These are phyloP conservation scores for Sporothrix brasiliensis DNA, from an alignment of 2,329 filamentous ascomycete species.

Conservation along the genomic window DNA sequence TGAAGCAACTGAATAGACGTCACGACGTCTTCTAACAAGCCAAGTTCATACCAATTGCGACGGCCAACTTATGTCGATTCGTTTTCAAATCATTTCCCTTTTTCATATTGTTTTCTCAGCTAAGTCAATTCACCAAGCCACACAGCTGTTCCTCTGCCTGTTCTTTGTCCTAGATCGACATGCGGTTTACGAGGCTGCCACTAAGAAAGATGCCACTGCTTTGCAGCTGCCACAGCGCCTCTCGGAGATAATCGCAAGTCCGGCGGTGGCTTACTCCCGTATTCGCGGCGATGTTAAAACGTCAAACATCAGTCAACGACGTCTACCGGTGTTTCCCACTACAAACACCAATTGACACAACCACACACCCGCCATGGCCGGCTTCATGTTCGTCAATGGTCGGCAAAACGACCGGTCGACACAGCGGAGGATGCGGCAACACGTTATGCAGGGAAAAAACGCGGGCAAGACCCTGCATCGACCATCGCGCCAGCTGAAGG, in stretches of 20 bases:
- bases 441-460: slow-evolving; percentile 17
- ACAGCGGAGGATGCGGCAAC: slow-evolving; percentile 9
- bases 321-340: too few species aligned
- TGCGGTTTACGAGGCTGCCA: not conserved
- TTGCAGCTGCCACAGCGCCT: not conserved
- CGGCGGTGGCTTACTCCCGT: too few species aligned
- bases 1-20: too few species aligned
- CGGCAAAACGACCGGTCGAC: slow-evolving; percentile 15
- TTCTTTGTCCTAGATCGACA: not conserved
- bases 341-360: not conserved
- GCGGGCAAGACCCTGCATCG: not conserved
- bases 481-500: not conserved
- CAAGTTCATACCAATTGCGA: too few species aligned
- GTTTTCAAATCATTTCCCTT: not conserved
- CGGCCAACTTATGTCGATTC: not conserved
- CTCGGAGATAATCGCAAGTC: not conserved
- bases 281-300: not conserved
- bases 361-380: not conserved
- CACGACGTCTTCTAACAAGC: too few species aligned
- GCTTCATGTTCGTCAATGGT: slow-evolving; percentile 12
- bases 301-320: not conserved
- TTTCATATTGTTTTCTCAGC: not conserved
- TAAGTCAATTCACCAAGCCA: not conserved
- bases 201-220: not conserved
- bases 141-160: too few species aligned